Evolutionary conservation across 78 protist genomes (phyloP).

Genomic region (Dictyostelium capitatum): DNA sequence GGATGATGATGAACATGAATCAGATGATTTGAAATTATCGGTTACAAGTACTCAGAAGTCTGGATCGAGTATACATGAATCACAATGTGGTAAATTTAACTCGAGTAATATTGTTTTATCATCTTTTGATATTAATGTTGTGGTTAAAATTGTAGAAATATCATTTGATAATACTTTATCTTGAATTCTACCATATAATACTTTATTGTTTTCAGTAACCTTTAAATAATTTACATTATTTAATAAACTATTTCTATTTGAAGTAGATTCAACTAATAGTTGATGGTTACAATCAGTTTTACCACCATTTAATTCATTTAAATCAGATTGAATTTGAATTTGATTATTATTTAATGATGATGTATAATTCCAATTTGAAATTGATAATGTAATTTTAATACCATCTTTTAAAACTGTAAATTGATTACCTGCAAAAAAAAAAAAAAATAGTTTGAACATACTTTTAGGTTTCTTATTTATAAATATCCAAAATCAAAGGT

Average conservation of each 20-base stretch:
- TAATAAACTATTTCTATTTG: background rate
- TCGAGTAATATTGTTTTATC: background rate
- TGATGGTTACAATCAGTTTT: background rate
- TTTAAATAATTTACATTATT: slow-evolving; percentile 10
- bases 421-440: slow-evolving; percentile 31
- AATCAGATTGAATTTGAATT: background rate
- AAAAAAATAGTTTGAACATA: no score
- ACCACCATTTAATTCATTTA: background rate
- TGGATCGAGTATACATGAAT: slow-evolving; percentile 5
- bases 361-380: background rate
- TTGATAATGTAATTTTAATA: slow-evolving; percentile 20
- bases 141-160: background rate
- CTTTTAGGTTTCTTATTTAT: no score
- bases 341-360: background rate
- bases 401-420: background rate
- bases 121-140: background rate
- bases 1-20: background rate
- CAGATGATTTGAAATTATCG: background rate
- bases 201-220: slow-evolving; percentile 11
- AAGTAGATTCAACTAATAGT: background rate
- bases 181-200: slow-evolving; percentile 24
- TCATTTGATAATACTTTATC: slow-evolving; percentile 20
- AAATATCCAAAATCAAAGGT: no score
- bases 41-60: no score
- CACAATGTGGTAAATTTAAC: slow-evolving; percentile 1